A percentile compares a stretch with the other conserved stretches of the same genome.
phyloP scores from a whole-genome alignment of 768 basidiomycete genomes.

The Trametes cingulata region DNA sequence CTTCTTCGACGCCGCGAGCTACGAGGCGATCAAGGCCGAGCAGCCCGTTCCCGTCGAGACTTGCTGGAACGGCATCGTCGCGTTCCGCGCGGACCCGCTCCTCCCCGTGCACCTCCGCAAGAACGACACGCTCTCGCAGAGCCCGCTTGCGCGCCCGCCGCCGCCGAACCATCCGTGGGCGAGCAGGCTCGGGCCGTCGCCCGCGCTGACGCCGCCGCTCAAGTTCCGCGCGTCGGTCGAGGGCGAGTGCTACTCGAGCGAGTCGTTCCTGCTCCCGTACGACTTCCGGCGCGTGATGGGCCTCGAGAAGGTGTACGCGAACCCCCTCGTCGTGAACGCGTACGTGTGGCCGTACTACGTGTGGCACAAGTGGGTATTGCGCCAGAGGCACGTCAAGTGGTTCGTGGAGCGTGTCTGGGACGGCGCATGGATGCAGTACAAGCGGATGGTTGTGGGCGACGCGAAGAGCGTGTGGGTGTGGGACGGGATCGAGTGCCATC shows the following conservation, averaged over 20 bases:
- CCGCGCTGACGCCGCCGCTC: conserved; percentile 35
- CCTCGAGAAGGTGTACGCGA: conserved; percentile 38
- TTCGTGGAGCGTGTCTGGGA: conserved; percentile 40
- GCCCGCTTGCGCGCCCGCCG: conserved; percentile 32
- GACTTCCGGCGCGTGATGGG: conserved; percentile 43
- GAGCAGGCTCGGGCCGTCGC: conserved; percentile 21
- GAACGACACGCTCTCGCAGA: conserved; percentile 38
- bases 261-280: conserved; percentile 45
- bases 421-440: conserved; percentile 41
- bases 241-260: conserved; percentile 39
- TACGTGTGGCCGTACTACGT: conserved; percentile 37
- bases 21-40: conserved; percentile 37
- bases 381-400: conserved; percentile 43
- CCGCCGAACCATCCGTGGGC: conserved; percentile 33
- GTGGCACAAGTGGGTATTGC: conserved; percentile 34
- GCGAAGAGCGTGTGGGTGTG: conserved; percentile 33
- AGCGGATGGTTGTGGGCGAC: conserved; percentile 40
- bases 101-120: conserved; percentile 41
- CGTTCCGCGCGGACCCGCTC: conserved; percentile 42
- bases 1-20: conserved; percentile 40
- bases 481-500: conserved; percentile 40
- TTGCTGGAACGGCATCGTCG: conserved; percentile 49
- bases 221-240: conserved; percentile 33
- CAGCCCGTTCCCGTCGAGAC: conserved; percentile 45
- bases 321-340: conserved; percentile 41